These are phyloP conservation scores for Volutella citrinella DNA, from an alignment of 2,329 filamentous ascomycete genomes.

Conservation along the genomic window DNA sequence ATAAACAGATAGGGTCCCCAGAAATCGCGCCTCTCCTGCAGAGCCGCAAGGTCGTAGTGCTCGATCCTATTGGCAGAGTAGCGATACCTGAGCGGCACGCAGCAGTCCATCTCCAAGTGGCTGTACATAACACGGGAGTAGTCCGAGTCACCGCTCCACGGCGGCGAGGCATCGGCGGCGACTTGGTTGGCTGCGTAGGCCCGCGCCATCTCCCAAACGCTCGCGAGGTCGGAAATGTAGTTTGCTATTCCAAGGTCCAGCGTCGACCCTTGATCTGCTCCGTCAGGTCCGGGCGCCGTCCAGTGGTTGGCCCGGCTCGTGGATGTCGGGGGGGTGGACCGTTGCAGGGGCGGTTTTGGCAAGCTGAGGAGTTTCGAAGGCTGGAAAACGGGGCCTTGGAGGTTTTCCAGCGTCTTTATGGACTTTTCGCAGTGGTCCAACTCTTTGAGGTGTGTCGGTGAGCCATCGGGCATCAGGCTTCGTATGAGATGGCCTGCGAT, in stretches of 20 bases:
- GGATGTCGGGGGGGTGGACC: too few relatives aligned
- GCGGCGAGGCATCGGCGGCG: conserved; percentile 35
- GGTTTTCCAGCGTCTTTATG: conserved; percentile 39
- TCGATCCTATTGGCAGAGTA: conserved; percentile 47
- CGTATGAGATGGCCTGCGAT: conserved; percentile 22
- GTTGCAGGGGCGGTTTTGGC: too few relatives aligned
- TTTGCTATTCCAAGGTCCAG: conserved; percentile 39
- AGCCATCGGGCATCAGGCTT: conserved; percentile 14
- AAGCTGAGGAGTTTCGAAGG: conserved; percentile 3
- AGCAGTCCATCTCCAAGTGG: conserved; percentile 51
- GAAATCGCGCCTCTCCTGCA: conserved; percentile 45
- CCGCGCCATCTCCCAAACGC: conserved; percentile 46
- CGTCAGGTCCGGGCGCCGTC: too few relatives aligned
- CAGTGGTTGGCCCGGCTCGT: too few relatives aligned
- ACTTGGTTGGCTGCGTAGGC: conserved; percentile 45
- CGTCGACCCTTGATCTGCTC: too few relatives aligned
- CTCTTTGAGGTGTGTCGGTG: conserved; percentile 19
- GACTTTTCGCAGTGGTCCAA: conserved; percentile 36
- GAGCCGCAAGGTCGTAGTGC: conserved; percentile 36
- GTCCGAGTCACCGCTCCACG: conserved; percentile 48
- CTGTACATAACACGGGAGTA: conserved; percentile 48
- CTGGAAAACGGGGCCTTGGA: conserved; percentile 32
- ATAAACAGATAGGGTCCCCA: conserved; percentile 52
- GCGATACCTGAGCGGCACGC: conserved; percentile 47
- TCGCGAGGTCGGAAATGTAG: conserved; percentile 41